phyloP scores from a whole-genome alignment of 371 early-diverging fungal species.

The Saksenaea oblongispora region DNA sequence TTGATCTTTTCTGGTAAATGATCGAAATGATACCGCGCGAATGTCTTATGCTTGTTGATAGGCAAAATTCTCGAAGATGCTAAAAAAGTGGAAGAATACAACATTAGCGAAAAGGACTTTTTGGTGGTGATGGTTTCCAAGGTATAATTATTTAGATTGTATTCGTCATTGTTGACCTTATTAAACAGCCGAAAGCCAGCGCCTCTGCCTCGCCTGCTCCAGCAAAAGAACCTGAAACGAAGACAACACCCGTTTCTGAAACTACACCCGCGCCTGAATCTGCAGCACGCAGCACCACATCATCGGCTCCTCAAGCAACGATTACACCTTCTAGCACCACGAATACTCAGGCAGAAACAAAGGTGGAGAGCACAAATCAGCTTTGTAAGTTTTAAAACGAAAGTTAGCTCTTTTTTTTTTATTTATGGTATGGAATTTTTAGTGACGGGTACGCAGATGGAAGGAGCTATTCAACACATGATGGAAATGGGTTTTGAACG shows the following conservation, averaged over 20 bases:
- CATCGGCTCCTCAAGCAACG: conserved; percentile 16
- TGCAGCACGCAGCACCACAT: conserved; percentile 20
- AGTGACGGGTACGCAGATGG: conserved; percentile 74
- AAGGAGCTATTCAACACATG: conserved; percentile 82
- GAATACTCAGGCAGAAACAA: conserved; percentile 26
- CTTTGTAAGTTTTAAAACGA: conserved; percentile 13
- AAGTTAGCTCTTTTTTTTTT: conserved; percentile 1
- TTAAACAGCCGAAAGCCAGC: conserved; percentile 58
- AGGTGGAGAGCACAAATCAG: conserved; percentile 7
- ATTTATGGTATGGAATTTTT: neutral
- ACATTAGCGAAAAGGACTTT: conserved; percentile 90
- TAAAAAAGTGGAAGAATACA: conserved; percentile 72
- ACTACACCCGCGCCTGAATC: conserved; percentile 15
- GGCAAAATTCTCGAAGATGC: conserved; percentile 90
- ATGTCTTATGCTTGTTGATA: conserved; percentile 39
- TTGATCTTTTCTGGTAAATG: conserved; percentile 79
- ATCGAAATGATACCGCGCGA: neutral
- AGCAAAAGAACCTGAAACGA: neutral
- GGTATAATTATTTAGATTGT: conserved; percentile 42
- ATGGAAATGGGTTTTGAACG: conserved; percentile 95
- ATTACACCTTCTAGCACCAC: conserved; percentile 20
- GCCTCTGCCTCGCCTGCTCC: conserved; percentile 1
- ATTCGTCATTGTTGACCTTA: neutral
- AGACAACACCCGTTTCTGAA: conserved; percentile 8
- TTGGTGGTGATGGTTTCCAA: conserved; percentile 94